Percentiles rank a stretch among this genome's conserved stretches.
Evolutionary conservation across 352 stramenopile genomes (phyloP).

Genomic region (Phytophthora fragariae): DNA sequence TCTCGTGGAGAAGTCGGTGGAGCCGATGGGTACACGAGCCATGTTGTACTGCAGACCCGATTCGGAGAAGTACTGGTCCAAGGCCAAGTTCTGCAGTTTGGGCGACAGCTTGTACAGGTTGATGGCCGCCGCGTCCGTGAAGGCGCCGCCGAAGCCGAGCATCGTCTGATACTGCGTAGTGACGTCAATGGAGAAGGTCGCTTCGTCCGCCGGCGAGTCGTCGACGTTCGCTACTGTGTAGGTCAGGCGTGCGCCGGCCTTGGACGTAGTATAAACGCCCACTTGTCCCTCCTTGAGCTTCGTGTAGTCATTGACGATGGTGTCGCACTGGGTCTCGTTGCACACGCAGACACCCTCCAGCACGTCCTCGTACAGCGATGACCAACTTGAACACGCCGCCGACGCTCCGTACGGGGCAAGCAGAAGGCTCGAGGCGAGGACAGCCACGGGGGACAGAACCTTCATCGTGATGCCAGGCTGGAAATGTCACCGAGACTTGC

Average conservation of each 20-base stretch:
- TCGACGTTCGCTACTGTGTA: constrained; percentile 47
- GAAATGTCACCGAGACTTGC: neutral
- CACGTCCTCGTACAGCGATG: constrained; percentile 47
- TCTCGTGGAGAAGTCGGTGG: constrained; percentile 84
- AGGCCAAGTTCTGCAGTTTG: constrained; percentile 62
- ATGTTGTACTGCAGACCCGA: constrained; percentile 84
- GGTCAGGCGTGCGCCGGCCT: constrained; percentile 52
- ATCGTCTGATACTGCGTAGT: constrained; percentile 81
- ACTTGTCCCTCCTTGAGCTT: constrained; percentile 46
- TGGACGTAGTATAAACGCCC: constrained; percentile 57
- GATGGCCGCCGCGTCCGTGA: constrained; percentile 90
- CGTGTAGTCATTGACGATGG: constrained; percentile 56
- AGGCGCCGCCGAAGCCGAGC: constrained; percentile 88
- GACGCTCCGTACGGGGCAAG: constrained; percentile 23
- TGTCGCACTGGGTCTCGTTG: constrained; percentile 60
- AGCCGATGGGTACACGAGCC: constrained; percentile 86
- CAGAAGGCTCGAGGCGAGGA: constrained; percentile 7
- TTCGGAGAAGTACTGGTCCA: constrained; percentile 84
- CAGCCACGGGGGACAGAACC: constrained; percentile 6
- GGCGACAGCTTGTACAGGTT: constrained; percentile 78
- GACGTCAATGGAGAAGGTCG: constrained; percentile 61
- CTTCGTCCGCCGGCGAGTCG: constrained; percentile 24
- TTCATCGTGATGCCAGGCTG: constrained; percentile 14
- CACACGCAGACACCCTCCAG: constrained; percentile 64
- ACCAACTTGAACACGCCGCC: constrained; percentile 50